Conservation (phyloP, 192 early-diverging fungal genomes). For the Backusella mclennaniae region DNA sequence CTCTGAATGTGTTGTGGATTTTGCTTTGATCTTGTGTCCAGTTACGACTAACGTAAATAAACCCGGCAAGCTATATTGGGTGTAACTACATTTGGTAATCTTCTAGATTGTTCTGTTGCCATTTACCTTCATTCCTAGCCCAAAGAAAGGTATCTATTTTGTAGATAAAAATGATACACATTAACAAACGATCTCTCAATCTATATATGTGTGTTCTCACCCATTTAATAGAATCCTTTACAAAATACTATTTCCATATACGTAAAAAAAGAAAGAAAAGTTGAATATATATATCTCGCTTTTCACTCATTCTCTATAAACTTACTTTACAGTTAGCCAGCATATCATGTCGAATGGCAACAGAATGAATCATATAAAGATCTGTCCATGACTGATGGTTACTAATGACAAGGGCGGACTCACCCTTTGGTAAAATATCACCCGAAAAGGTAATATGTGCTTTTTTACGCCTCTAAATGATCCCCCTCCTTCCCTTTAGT, state of each 20-base stretch:
- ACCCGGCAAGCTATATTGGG: constrained; percentile 42
- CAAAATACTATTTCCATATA: constrained; percentile 47
- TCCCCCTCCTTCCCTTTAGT: neutral
- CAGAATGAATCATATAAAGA: constrained; percentile 56
- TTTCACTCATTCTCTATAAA: neutral
- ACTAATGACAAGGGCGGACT: constrained; percentile 53
- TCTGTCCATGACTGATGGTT: constrained; percentile 57
- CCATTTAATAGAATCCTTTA: constrained; percentile 60
- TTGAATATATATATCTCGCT: neutral
- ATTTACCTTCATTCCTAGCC: constrained; percentile 58
- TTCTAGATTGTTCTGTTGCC: neutral
- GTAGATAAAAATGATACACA: neutral
- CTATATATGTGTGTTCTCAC: constrained; percentile 23
- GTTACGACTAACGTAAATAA: constrained; percentile 56
- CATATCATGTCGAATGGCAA: constrained; percentile 51
- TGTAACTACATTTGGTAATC: neutral
- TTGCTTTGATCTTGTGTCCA: constrained; percentile 52
- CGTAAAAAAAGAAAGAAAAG: neutral
- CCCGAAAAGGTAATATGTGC: constrained; percentile 57
- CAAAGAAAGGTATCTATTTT: constrained; percentile 57
- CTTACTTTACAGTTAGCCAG: constrained; percentile 50
- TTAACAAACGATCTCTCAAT: neutral
- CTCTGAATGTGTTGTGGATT: constrained; percentile 49
- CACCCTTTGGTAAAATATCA: constrained; percentile 43
- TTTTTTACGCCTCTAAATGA: constrained; percentile 23